Evolutionary conservation across 2,329 filamentous ascomycete genomes (phyloP), one percentile per base, ranked within the genome.

Genomic region (Orbilia oligospora): DNA sequence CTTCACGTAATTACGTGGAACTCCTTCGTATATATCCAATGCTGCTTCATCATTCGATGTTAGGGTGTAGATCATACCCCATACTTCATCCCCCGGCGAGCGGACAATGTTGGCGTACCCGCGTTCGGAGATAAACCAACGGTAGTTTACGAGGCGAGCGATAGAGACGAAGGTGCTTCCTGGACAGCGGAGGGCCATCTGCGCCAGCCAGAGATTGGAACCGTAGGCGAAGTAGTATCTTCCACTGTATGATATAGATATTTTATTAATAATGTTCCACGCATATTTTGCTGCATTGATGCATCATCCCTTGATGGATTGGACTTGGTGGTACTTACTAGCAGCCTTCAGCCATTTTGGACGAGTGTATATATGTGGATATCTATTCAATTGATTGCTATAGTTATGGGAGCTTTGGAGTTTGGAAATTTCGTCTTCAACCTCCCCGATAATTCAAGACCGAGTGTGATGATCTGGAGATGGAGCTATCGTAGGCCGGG

Each of bases 201-300:
- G 91, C 30, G 86, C 84, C 0, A 87, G 87, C 83, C 90, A 91
- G 73, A 93, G 87, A 83, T 93, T 93, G 83, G 88, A 90, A 80
- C 91, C 91, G 84, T 91, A 93, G 81, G 88, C 91, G 82, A 93
- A 92, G 86, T 92, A 92, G 80, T 20, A n/a, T n/a, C n/a, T n/a
- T n/a, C n/a, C n/a, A 30, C 27, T 68, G 68, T 64, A 44, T 63
- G 18, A 63, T 73, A 18, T 20, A 18, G 33, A 30, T 30, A 30
- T 30, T 9, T 46, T 3, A 46, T 41, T 12, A 41, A 41, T 30
- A 6, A 3, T 30, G 27, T 30, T 30, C 27, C 6, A 30, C 6
- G 6, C 27, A 30, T 30, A 6, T 30, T 30, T 30, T 30, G 27
- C 27, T 30, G 27, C 6, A 30, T n/a, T n/a, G n/a, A n/a, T n/a